Percentiles rank a stretch among this genome's conserved stretches.
These are phyloP conservation scores for Myxozyma neotropica DNA, from an alignment of 805 yeast genomes.

Conservation along the genomic window DNA sequence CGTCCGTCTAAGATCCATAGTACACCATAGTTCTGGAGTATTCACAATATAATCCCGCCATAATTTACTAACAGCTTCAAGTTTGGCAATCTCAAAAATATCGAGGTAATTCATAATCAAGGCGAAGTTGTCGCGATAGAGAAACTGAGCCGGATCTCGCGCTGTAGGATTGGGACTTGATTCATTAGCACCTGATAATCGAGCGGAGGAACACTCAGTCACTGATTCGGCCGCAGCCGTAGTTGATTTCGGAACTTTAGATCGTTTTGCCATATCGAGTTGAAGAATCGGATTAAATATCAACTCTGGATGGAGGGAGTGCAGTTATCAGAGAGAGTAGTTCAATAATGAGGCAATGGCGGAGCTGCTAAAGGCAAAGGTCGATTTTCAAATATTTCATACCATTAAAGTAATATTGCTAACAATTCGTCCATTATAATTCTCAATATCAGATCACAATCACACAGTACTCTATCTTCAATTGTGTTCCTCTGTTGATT, in stretches of 20 bases:
- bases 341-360: too few relatives aligned
- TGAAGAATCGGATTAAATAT: too few relatives aligned
- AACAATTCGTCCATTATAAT: too few relatives aligned
- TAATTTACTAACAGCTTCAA: slow-evolving; percentile 3
- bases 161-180: neutral
- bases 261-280: neutral
- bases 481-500: too few relatives aligned
- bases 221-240: neutral
- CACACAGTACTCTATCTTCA: too few relatives aligned
- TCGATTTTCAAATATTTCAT: too few relatives aligned
- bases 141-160: slow-evolving; percentile 3
- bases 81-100: slow-evolving; percentile 8
- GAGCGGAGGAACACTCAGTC: neutral
- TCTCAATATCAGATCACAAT: too few relatives aligned
- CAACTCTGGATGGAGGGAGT: too few relatives aligned
- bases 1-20: slow-evolving; percentile 2
- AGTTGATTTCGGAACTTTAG: neutral
- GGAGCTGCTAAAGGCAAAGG: too few relatives aligned
- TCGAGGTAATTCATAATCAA: neutral
- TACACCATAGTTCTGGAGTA: slow-evolving; percentile 7
- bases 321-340: too few relatives aligned
- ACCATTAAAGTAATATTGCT: too few relatives aligned
- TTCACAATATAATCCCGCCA: slow-evolving; percentile 11
- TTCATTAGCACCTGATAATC: neutral
- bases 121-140: slow-evolving; percentile 3